Evolutionary conservation across 768 basidiomycete species (phyloP).

Genomic region (Boletus barrowsii): DNA sequence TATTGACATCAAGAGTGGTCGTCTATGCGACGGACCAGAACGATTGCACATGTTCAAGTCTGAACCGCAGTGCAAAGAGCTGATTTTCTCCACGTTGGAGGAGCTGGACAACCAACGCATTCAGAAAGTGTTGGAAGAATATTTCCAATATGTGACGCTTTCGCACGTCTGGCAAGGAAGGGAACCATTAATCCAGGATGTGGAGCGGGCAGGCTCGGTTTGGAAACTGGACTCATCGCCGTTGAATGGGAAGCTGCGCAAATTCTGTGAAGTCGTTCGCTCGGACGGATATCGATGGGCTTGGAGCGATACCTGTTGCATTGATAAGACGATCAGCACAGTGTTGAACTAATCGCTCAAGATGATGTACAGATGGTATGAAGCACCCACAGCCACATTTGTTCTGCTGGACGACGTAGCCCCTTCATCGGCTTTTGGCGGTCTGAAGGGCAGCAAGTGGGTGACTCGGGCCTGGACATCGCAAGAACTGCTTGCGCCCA

Average conservation of each 20-base stretch:
- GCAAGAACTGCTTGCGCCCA: slow-evolving; percentile 13
- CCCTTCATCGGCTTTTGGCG: neutral
- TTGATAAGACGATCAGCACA: slow-evolving; percentile 9
- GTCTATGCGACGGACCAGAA: neutral
- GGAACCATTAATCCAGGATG: slow-evolving; percentile 9
- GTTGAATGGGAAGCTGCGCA: slow-evolving; percentile 2
- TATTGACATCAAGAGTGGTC: neutral
- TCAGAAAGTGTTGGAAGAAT: neutral
- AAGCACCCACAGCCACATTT: neutral
- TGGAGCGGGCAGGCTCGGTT: neutral
- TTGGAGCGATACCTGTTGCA: slow-evolving; percentile 14
- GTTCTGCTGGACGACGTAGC: neutral
- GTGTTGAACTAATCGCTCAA: slow-evolving; percentile 10
- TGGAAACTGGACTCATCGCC: slow-evolving; percentile 4
- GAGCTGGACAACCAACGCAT: slow-evolving; percentile 4
- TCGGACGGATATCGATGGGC: slow-evolving; percentile 13
- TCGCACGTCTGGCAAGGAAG: slow-evolving; percentile 14
- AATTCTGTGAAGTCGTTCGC: slow-evolving; percentile 7
- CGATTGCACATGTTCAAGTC: slow-evolving; percentile 2
- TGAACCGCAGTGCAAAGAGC: neutral
- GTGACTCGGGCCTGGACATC: slow-evolving; percentile 15
- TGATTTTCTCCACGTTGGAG: slow-evolving; percentile 7
- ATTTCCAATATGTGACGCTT: slow-evolving; percentile 9
- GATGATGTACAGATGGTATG: slow-evolving; percentile 16
- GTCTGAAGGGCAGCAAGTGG: slow-evolving; percentile 1